Base-by-base conservation (phyloP, 176 grass and related monocot species). In the Bolboschoenus planiculmis region DNA sequence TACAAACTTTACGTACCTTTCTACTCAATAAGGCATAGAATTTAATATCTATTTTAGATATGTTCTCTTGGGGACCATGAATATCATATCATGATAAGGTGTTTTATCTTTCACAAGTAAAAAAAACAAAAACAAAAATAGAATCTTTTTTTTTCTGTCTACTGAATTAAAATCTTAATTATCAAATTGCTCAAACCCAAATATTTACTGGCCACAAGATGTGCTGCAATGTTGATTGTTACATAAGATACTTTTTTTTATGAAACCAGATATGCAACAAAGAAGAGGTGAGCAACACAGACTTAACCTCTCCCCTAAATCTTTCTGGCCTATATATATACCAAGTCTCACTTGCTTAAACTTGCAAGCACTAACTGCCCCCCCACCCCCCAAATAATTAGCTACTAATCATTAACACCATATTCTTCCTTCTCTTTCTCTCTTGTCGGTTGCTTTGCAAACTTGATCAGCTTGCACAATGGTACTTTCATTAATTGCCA, bases 211-310 rank as follows among this genome's bases (percentile, higher is more conserved):
- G 27, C 36, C 79, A 63, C 35, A 81, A 27, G 55, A 61, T 63
- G 5, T 56, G 77, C 50, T 36, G 34, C 72, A 77, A 77, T 51
- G 72, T 77, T 50, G 34, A 48, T 42, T 29, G 58, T 15, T 42
- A 23, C 37, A 39, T 44, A 73, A 43, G n/a, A 73, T n/a, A 43
- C 37, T 43, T 14, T 44, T 23, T 37, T 36, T 27, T 50, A 51
- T 24, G 16, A 51, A 23, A 27, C 13, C 7, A 47, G 72, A 77
- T 51, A 48, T 50, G 72, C 16, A 77, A 50, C 72, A 13, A 51
- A 77, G 46, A 77, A 77, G 67, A 77, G 47, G 72, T 77, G 72
- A 77, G 72, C 72, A 77, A 77, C 40, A 23, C 42, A 2, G 5
- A 48, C n/a, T 77, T 27, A 77, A 77, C 72, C 21, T 77, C 72